These are phyloP conservation scores for Pseudevernia furfuracea DNA, from an alignment of 495 filamentous ascomycete species.

Conservation along the genomic window DNA sequence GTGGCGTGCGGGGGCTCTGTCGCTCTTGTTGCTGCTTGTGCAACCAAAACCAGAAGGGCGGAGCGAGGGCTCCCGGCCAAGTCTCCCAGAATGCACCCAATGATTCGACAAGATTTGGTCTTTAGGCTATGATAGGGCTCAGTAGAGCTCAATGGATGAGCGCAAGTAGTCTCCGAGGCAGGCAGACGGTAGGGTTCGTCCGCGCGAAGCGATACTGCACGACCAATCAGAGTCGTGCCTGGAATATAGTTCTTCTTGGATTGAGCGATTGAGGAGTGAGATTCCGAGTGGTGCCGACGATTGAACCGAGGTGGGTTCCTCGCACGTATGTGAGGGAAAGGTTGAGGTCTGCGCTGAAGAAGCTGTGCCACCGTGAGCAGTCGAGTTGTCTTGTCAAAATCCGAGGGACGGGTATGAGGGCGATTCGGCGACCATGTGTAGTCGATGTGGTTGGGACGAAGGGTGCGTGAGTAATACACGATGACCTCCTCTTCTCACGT, in stretches of 20 bases:
- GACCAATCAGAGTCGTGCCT: not conserved
- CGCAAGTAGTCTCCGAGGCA: not conserved
- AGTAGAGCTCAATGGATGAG: not conserved
- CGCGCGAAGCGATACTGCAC: not conserved
- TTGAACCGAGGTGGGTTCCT: not conserved
- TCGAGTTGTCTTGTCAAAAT: not conserved
- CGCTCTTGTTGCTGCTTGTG: not conserved
- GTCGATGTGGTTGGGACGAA: not conserved
- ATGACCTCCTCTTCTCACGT: slow-evolving; percentile 4
- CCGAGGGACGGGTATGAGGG: not conserved
- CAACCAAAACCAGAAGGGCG: not conserved
- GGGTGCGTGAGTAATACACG: not conserved
- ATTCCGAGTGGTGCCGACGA: not conserved
- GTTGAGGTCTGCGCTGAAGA: not conserved
- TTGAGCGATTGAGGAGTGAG: not conserved
- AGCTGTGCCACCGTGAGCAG: not conserved
- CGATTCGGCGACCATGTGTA: not conserved
- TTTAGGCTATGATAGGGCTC: not conserved
- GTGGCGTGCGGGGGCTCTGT: not conserved
- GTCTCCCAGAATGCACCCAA: not conserved
- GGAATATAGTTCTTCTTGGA: not conserved
- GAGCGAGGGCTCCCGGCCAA: not conserved
- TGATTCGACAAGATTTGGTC: not conserved
- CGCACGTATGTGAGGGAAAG: not conserved
- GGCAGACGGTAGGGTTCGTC: not conserved